A percentile compares a stretch with the other conserved stretches of the same genome.
Evolutionary conservation across 1,284 basidiomycete species (phyloP).

Genomic region (Fomes fomentarius): DNA sequence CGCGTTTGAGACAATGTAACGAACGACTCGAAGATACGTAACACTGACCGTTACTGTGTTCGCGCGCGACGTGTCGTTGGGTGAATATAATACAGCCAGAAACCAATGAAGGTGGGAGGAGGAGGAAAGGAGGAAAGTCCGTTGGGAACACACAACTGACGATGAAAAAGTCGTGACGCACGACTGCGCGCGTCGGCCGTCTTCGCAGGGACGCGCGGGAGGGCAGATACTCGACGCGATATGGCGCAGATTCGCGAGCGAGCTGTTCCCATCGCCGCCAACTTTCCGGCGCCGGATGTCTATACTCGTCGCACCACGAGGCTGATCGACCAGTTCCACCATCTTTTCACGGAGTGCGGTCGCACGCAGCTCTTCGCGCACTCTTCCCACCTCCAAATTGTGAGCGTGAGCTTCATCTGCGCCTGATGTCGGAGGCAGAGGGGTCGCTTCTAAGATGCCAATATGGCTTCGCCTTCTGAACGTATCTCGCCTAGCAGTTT

Average conservation of each 20-base stretch:
- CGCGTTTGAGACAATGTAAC: no score
- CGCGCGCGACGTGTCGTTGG: neutral
- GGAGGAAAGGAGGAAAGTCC: neutral
- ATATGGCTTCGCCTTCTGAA: no score
- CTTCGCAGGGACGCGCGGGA: neutral
- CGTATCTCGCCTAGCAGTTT: no score
- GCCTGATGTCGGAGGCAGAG: no score
- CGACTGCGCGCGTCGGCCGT: neutral
- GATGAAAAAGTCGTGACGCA: constrained; percentile 2
- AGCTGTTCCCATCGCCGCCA: neutral
- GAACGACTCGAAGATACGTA: constrained; percentile 2
- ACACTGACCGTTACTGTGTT: neutral
- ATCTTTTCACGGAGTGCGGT: neutral
- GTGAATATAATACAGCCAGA: constrained; percentile 4
- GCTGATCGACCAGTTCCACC: neutral
- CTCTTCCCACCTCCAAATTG: neutral
- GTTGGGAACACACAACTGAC: neutral
- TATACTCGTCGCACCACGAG: constrained; percentile 6
- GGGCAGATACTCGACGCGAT: neutral
- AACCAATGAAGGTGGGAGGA: neutral
- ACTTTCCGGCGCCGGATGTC: constrained; percentile 6
- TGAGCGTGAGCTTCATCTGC: no score
- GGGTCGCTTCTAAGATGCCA: no score
- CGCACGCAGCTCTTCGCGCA: no score
- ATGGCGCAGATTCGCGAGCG: neutral